These are phyloP conservation scores for Globisporangium paddicum DNA, from an alignment of 352 stramenopile species.

Conservation along the genomic window DNA sequence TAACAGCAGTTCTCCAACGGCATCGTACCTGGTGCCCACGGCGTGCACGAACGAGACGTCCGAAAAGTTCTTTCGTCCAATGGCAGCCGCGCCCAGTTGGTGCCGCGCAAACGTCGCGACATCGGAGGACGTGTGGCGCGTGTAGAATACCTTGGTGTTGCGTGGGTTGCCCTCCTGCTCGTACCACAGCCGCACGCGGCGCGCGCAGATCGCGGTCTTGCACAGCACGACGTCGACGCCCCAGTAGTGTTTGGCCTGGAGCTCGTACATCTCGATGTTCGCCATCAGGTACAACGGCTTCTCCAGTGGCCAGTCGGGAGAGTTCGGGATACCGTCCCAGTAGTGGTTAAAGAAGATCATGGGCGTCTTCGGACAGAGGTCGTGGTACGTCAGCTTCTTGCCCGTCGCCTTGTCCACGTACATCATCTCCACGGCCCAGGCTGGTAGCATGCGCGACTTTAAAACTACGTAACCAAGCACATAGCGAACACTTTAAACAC, in stretches of 20 bases:
- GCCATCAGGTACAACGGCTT: slow-evolving; percentile 49
- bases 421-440: slow-evolving; percentile 1
- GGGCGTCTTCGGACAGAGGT: slow-evolving; percentile 20
- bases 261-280: slow-evolving; percentile 62
- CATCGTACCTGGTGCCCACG: slow-evolving; percentile 16
- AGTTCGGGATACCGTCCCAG: slow-evolving; percentile 20
- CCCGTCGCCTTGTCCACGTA: slow-evolving; percentile 5
- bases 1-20: neutral
- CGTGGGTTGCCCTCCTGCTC: slow-evolving; percentile 51
- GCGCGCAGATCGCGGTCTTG: slow-evolving; percentile 43
- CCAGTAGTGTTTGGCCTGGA: slow-evolving; percentile 37
- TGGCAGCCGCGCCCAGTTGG: slow-evolving; percentile 15
- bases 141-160: slow-evolving; percentile 47
- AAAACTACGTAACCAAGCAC: neutral
- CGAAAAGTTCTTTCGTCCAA: slow-evolving; percentile 26
- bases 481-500: no score
- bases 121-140: slow-evolving; percentile 54
- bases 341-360: slow-evolving; percentile 28
- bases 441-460: neutral
- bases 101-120: slow-evolving; percentile 27
- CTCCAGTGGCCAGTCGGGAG: slow-evolving; percentile 23
- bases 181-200: slow-evolving; percentile 44
- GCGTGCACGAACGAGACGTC: slow-evolving; percentile 28
- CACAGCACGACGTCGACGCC: slow-evolving; percentile 38
- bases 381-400: slow-evolving; percentile 21